Evolutionary conservation across 1,284 basidiomycete species (phyloP).

Genomic region (Sphagnurus paluster): DNA sequence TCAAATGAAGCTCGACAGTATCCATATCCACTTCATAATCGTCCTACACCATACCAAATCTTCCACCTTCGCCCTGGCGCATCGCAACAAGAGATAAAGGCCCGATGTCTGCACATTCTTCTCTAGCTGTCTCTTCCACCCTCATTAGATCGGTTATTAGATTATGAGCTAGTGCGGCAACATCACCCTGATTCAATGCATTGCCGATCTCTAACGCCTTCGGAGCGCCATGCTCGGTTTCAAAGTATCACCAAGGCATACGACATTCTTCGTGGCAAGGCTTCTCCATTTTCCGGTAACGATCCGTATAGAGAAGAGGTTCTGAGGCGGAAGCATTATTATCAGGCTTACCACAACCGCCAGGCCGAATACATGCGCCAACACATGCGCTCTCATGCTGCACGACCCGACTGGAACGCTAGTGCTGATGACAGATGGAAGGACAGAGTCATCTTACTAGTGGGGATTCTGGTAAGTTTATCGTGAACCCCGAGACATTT

Average conservation of each 20-base stretch:
- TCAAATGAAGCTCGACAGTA: slow-evolving; percentile 24
- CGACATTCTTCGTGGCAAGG: slow-evolving; percentile 49
- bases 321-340: slow-evolving; percentile 29
- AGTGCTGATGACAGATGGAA: slow-evolving; percentile 54
- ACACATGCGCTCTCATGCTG: neutral
- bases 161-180: slow-evolving; percentile 69
- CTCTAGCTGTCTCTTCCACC: neutral
- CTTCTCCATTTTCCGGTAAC: slow-evolving; percentile 18
- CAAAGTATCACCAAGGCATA: slow-evolving; percentile 64
- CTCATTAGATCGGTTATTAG: slow-evolving; percentile 35
- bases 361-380: slow-evolving; percentile 19
- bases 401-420: slow-evolving; percentile 20
- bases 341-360: slow-evolving; percentile 27
- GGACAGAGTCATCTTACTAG: slow-evolving; percentile 50
- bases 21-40: slow-evolving; percentile 53
- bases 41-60: slow-evolving; percentile 68
- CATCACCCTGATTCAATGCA: slow-evolving; percentile 70
- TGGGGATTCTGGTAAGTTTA: slow-evolving; percentile 48
- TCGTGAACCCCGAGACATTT: slow-evolving; percentile 20
- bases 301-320: slow-evolving; percentile 37
- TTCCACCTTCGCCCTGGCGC: slow-evolving; percentile 63
- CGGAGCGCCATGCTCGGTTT: slow-evolving; percentile 56
- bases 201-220: slow-evolving; percentile 44
- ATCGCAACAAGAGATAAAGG: slow-evolving; percentile 59
- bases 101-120: slow-evolving; percentile 50